Base-by-base conservation (phyloP, 257 asterid species). In the Primulina huaijiensis region DNA sequence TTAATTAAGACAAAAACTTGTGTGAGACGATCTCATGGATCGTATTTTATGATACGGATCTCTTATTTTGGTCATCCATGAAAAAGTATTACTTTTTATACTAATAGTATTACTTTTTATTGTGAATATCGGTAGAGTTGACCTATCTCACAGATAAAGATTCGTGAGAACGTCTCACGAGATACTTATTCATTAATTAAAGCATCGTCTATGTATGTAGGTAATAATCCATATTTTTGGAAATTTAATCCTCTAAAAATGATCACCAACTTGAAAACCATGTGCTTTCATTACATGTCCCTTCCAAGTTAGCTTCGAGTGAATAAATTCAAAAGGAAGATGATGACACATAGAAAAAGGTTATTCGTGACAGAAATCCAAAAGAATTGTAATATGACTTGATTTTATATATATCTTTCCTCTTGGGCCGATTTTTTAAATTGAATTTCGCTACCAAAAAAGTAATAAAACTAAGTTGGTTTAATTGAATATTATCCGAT, bases 341-440 rank as follows among this genome's bases (percentile, higher is more conserved):
- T 67, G 77, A 74, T 76, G 72, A 62, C 71, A 58, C 62, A 40
- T 31, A 38, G 73, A 75, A 70, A 23, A 23, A 23, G 25, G 25
- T 23, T 61, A 7, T 37, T 37, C 46, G 33, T 64, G 67, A 69
- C 37, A 74, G 68, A 64, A 61, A 69, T 75, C 69, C 71, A 71
- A 77, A 35, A 74, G 68, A 76, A 80, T 71, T 65, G 78, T 75
- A 77, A 73, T 78, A 70, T 17, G 71, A 57, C 38, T 4, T 65
- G 84, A 85, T 81, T 73, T 80, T 86, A 84, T 81, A 71, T 73
- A 65, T 68, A 78, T 77, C 76, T 46, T 14, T 71, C 67, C 69
- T 6, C 31, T 71, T 71, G 84, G 80, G 71, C 74, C 78, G 59
- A 43, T n/a, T 35, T 58, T 62, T 43, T 27, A 31, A 29, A 25